Conservation (phyloP, 106 monocot genomes). For the Alisma plantagoaquatica region DNA sequence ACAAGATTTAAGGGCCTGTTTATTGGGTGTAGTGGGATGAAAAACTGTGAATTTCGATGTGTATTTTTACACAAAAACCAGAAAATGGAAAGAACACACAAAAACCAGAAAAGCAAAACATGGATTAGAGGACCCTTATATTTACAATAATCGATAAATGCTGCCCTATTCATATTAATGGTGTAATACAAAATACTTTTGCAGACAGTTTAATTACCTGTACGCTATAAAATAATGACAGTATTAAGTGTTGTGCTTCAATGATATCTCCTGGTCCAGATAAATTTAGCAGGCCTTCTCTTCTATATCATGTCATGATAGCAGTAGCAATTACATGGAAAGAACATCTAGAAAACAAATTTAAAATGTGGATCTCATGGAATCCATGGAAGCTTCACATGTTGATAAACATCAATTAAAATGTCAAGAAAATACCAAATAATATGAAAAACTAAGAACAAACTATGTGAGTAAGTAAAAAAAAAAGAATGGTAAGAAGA, state of each 20-base stretch:
- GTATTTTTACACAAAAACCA: too few species aligned
- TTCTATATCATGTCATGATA: too few species aligned
- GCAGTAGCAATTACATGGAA: too few species aligned
- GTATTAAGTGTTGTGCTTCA: slow-evolving; percentile 80
- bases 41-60: not conserved
- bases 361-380: slow-evolving; percentile 86
- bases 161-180: not conserved
- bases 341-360: too few species aligned
- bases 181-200: not conserved
- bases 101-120: not conserved
- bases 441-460: too few species aligned
- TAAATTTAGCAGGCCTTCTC: slow-evolving; percentile 94
- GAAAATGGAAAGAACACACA: too few species aligned
- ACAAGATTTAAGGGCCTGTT: not conserved
- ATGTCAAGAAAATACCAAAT: too few species aligned
- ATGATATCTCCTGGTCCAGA: slow-evolving; percentile 83
- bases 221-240: slow-evolving; percentile 91
- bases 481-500: too few species aligned
- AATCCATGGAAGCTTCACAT: slow-evolving; percentile 27
- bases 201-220: slow-evolving; percentile 35
- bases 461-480: too few species aligned
- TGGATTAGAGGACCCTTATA: not conserved
- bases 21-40: not conserved
- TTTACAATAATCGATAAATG: too few species aligned
- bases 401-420: slow-evolving; percentile 85